These are phyloP conservation scores for Beta vulgaris DNA, from an alignment of 148 eudicot species.

Conservation along the genomic window DNA sequence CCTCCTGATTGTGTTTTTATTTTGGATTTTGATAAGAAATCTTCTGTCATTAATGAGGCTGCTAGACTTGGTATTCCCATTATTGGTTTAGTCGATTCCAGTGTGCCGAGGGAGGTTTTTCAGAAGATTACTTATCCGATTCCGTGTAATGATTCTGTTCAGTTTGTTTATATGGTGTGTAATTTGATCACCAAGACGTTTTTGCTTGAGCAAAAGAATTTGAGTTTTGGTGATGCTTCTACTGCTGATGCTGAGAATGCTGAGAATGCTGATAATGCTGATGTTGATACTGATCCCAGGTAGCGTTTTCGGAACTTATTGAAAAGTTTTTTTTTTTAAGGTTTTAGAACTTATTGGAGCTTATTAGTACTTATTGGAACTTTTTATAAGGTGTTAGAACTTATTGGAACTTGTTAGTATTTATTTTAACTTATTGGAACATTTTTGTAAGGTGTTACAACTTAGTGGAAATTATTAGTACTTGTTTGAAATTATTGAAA, in stretches of 20 bases:
- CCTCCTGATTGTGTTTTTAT: constrained; percentile 84
- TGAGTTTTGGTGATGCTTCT: neutral
- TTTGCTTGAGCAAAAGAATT: constrained; percentile 56
- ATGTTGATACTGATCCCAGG: too few species aligned
- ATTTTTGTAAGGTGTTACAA: too few species aligned
- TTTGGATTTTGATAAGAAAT: constrained; percentile 65
- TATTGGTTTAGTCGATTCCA: constrained; percentile 74
- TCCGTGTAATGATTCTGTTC: constrained; percentile 73
- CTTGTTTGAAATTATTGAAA: too few species aligned
- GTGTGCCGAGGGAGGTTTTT: constrained; percentile 52
- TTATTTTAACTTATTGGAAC: too few species aligned
- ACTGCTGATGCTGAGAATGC: neutral
- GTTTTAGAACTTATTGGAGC: too few species aligned
- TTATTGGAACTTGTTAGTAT: too few species aligned
- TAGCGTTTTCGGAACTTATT: too few species aligned
- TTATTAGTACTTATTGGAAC: too few species aligned
- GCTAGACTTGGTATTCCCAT: constrained; percentile 65
- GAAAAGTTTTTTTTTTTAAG: too few species aligned
- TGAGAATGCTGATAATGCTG: too few species aligned
- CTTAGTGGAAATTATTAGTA: too few species aligned
- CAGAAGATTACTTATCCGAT: constrained; percentile 72
- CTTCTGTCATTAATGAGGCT: constrained; percentile 71
- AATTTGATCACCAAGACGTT: constrained; percentile 89
- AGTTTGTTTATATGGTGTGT: constrained; percentile 91
- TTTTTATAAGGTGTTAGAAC: too few species aligned